phyloP scores from a whole-genome alignment of 2,329 filamentous ascomycete genomes.

The Neofusicoccum sp. region DNA sequence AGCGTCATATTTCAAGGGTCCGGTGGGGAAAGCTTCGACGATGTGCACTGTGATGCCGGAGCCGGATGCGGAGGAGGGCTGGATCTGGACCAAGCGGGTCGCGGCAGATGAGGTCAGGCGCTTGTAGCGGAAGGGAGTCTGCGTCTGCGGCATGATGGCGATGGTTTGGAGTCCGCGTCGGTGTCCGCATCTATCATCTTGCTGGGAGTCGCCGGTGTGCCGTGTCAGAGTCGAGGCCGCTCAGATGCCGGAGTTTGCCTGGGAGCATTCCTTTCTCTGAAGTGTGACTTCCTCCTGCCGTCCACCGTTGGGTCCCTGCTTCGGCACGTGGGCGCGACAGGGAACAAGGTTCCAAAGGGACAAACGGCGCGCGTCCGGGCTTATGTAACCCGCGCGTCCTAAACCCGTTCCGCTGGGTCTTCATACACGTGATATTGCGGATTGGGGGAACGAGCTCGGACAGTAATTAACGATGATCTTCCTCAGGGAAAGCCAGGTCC shows the following conservation, averaged over 20 bases:
- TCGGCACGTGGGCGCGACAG: neutral
- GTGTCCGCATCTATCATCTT: constrained; percentile 1
- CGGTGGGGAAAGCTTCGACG: constrained; percentile 45
- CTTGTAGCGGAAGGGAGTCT: neutral
- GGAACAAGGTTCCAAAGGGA: constrained; percentile 11
- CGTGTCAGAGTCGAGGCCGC: neutral
- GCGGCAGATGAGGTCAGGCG: constrained; percentile 1
- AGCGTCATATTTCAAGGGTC: constrained; percentile 20
- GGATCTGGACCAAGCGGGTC: constrained; percentile 13
- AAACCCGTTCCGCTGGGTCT: constrained; percentile 1
- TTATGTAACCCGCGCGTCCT: constrained; percentile 1
- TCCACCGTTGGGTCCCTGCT: neutral
- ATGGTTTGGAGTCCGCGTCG: neutral
- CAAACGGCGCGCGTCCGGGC: constrained; percentile 5
- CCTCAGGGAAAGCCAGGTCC: neutral
- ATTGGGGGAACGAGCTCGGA: constrained; percentile 9
- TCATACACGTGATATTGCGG: constrained; percentile 5
- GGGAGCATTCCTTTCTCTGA: neutral
- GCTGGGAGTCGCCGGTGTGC: neutral
- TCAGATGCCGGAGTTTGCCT: neutral
- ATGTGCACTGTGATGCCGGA: constrained; percentile 2
- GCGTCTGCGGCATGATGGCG: constrained; percentile 11
- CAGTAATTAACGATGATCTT: constrained; percentile 6
- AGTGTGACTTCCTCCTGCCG: neutral
- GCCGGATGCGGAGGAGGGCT: neutral